phyloP scores from a whole-genome alignment of 805 yeast genomes.

The Saccharomycopsis sp. region DNA sequence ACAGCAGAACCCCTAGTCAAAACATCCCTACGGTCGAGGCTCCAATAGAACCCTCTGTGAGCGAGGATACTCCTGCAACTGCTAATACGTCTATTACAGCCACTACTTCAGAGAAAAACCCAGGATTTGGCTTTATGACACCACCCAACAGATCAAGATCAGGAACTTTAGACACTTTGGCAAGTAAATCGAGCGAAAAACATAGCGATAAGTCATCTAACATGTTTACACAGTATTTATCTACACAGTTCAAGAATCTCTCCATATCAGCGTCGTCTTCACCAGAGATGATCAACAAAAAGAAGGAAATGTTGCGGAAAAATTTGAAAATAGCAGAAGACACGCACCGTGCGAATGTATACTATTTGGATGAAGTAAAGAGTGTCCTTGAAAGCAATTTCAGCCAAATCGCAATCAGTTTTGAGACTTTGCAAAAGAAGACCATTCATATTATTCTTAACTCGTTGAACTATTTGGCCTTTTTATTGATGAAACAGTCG shows the following conservation, averaged over 20 bases:
- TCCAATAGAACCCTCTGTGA: not conserved
- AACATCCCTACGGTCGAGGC: not conserved
- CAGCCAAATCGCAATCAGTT: slow-evolving; percentile 5
- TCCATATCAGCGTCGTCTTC: slow-evolving; percentile 7
- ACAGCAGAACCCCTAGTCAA: not conserved
- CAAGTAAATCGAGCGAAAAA: not conserved
- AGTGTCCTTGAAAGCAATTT: slow-evolving; percentile 11
- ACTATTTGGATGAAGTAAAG: slow-evolving; percentile 5
- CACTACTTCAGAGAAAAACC: not conserved
- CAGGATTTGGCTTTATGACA: slow-evolving; percentile 7
- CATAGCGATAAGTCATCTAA: slow-evolving; percentile 3
- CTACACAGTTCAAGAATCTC: slow-evolving; percentile 16
- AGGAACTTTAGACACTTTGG: slow-evolving; percentile 2
- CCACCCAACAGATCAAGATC: slow-evolving; percentile 14
- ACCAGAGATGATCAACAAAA: slow-evolving; percentile 10
- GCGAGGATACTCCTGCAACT: not conserved
- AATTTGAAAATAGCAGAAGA: slow-evolving; percentile 11
- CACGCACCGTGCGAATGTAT: slow-evolving; percentile 1
- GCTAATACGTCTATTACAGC: not conserved
- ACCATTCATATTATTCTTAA: slow-evolving; percentile 9
- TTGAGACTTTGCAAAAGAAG: slow-evolving; percentile 13
- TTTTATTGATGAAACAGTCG: slow-evolving; percentile 21
- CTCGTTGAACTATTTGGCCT: slow-evolving; percentile 19
- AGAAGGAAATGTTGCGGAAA: slow-evolving; percentile 12
- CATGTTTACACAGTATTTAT: slow-evolving; percentile 9